Percentiles rank a stretch among this genome's conserved stretches.
Evolutionary conservation across 495 filamentous ascomycete species (phyloP).

Genomic region (Baudoinia panamericana): DNA sequence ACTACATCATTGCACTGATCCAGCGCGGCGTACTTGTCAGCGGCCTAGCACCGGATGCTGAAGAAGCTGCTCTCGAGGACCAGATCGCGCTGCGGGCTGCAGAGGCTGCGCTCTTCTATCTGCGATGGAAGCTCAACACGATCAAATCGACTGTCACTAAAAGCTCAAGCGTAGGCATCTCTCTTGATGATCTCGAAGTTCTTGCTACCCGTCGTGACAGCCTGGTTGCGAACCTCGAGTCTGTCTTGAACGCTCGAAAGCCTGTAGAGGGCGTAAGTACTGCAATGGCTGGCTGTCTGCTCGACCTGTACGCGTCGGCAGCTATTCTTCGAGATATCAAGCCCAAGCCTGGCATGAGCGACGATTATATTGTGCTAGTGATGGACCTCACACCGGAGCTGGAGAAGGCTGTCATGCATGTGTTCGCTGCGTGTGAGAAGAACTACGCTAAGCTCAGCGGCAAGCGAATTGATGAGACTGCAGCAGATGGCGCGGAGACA

Average conservation of each 20-base stretch:
- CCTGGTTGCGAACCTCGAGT: slow-evolving; percentile 47
- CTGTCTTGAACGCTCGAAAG: slow-evolving; percentile 50
- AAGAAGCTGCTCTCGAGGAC: slow-evolving; percentile 48
- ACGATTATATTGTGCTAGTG: slow-evolving; percentile 47
- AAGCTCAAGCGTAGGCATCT: slow-evolving; percentile 29
- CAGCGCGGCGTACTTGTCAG: slow-evolving; percentile 50
- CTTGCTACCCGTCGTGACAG: slow-evolving; percentile 43
- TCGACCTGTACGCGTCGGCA: slow-evolving; percentile 69
- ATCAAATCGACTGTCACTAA: slow-evolving; percentile 26
- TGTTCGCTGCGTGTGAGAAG: slow-evolving; percentile 63
- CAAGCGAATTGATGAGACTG: slow-evolving; percentile 56
- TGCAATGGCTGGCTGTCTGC: slow-evolving; percentile 55
- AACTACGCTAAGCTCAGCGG: slow-evolving; percentile 56
- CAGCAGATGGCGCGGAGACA: slow-evolving; percentile 34
- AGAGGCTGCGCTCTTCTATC: slow-evolving; percentile 67
- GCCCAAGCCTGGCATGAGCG: slow-evolving; percentile 35
- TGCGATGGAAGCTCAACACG: slow-evolving; percentile 71
- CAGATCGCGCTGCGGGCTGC: slow-evolving; percentile 61
- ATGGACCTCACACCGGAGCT: slow-evolving; percentile 47
- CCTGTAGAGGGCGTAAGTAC: slow-evolving; percentile 64
- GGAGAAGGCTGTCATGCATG: slow-evolving; percentile 50
- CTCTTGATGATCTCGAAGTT: slow-evolving; percentile 39
- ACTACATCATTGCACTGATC: slow-evolving; percentile 50
- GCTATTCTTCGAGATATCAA: slow-evolving; percentile 45
- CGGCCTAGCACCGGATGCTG: slow-evolving; percentile 44